Conservation (phyloP, 2,329 filamentous ascomycete genomes). For the Sclerotinia spermophila region DNA sequence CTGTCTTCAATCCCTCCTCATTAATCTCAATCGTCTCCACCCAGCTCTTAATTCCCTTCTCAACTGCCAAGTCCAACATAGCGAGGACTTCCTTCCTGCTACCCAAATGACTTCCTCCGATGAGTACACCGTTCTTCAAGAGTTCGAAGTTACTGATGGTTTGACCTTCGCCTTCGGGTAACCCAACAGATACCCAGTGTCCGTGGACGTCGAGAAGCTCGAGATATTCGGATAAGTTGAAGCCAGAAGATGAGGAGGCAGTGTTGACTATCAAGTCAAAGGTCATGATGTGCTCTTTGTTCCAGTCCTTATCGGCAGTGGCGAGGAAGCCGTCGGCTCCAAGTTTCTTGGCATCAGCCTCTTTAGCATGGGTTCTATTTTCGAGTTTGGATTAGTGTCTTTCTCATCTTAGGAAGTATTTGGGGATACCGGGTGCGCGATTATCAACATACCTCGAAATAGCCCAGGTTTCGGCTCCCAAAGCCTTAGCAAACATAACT, state of each 20-base stretch:
- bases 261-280: constrained; percentile 78
- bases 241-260: constrained; percentile 63
- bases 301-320: constrained; percentile 56
- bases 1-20: constrained; percentile 64
- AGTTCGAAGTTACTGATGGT: constrained; percentile 71
- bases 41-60: constrained; percentile 67
- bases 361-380: constrained; percentile 49
- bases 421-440: not conserved
- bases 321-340: constrained; percentile 60
- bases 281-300: constrained; percentile 53
- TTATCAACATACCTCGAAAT: constrained; percentile 47
- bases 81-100: constrained; percentile 65
- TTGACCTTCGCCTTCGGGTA: constrained; percentile 73
- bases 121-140: constrained; percentile 68
- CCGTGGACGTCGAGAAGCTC: constrained; percentile 78
- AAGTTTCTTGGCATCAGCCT: constrained; percentile 55
- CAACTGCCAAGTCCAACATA: constrained; percentile 68
- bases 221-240: constrained; percentile 69
- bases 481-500: constrained; percentile 64
- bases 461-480: constrained; percentile 59
- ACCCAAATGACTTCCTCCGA: constrained; percentile 68
- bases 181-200: constrained; percentile 73
- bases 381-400: not conserved
- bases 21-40: constrained; percentile 71
- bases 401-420: not conserved